phyloP scores from a whole-genome alignment of 306 rosid genomes.

The Vigna radiata region DNA sequence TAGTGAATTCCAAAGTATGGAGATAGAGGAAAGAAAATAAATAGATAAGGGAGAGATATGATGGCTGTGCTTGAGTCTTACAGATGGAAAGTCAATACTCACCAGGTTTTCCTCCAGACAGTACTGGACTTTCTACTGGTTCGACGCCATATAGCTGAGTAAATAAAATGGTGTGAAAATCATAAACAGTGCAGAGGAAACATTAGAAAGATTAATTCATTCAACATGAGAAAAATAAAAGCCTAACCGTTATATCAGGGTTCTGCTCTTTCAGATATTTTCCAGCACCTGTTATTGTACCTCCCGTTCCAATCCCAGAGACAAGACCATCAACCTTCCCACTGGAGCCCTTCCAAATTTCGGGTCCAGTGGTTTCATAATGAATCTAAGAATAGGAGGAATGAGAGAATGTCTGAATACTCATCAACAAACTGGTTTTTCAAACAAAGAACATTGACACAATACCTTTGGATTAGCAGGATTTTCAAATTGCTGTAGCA shows the following conservation, averaged over 20 bases:
- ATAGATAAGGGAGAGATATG: no score
- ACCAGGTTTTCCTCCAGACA: conserved; percentile 96
- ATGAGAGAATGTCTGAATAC: conserved; percentile 16
- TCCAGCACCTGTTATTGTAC: conserved; percentile 89
- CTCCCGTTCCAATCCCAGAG: conserved; percentile 97
- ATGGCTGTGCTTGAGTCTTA: no score
- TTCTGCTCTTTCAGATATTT: conserved; percentile 87
- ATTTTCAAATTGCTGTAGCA: conserved; percentile 93
- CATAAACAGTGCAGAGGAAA: background rate
- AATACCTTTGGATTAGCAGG: conserved; percentile 89
- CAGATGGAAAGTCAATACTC: conserved; percentile 41
- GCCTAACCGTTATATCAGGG: conserved; percentile 75
- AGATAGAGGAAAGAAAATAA: no score
- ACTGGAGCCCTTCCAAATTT: conserved; percentile 80
- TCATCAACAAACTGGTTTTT: conserved; percentile 20
- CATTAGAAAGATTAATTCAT: background rate
- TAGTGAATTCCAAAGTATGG: no score
- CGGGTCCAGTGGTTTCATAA: conserved; percentile 94
- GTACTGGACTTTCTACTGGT: conserved; percentile 87
- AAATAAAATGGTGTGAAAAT: background rate
- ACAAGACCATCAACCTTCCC: conserved; percentile 88
- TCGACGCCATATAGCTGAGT: conserved; percentile 81
- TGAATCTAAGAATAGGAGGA: conserved; percentile 61
- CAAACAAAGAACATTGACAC: conserved; percentile 16
- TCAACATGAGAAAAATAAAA: conserved; percentile 31